Evolutionary conservation across 495 filamentous ascomycete species (phyloP), one percentile per base, ranked within the genome.

Genomic region (Talaromyces nanjingensis): DNA sequence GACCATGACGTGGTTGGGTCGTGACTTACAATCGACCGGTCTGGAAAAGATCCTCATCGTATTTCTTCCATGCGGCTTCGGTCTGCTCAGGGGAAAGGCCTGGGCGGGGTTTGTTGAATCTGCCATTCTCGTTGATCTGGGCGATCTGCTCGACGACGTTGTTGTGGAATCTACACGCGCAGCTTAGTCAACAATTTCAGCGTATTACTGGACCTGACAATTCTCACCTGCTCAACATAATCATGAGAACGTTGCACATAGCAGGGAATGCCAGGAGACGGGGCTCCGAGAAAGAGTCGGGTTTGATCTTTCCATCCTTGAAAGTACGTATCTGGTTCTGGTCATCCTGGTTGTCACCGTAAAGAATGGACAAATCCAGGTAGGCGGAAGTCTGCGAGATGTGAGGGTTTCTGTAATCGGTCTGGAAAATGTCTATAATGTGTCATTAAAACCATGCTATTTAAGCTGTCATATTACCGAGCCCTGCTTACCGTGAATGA

Each of bases 31-130:
- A 79, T 47, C 91, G 80, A 37, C 86, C 89, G 16, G 89, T 91
- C 68, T 96, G 90, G 81, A 96, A 96, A 20, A 96, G 77, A 63
- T 94, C 89, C 63, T 93, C 85, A 66, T 96, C 91, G 65, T 87
- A 87, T 72, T 91, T 89, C 53, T 76, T 79, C 85, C 85, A 88
- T 0, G 86, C 86, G n/a, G 81, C 82, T 53, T 79, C 73, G 4
- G 76, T 77, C 49, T 76, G 73, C 63, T 86, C 83, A 8, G 81
- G 77, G 2, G 72, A 67, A 5, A 84, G 75, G 3, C 66, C 67
- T 8, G 78, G 68, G 0, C 70, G 68, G 4, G 89, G 89, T 68
- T 84, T 87, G 7, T 74, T 82, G 73, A 91, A 93, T 53, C 87
- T 82, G 12, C 84, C 84, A 60, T 84, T 84, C 68, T 92, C 89